Base-by-base conservation (phyloP, 176 grass and related monocot genomes). In the Secale cereale region DNA sequence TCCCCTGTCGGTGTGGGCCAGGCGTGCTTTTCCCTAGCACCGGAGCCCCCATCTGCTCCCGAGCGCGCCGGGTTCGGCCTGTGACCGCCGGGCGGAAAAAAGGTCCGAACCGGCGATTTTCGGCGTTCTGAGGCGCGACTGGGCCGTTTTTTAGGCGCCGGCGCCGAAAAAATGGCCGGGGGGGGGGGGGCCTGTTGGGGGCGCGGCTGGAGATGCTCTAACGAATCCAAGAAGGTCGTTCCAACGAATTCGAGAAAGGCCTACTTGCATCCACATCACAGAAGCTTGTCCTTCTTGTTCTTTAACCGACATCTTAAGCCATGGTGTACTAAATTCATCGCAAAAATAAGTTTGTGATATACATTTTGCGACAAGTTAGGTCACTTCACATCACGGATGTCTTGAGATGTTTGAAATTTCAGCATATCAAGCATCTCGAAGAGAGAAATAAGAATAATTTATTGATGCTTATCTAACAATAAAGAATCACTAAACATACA, bases 401-500 rank as follows among this genome's bases (percentile, higher is more conserved):
- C 50, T 25, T 27, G 20, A 52, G 35, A 81, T 54, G 40, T 39
- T 4, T 3, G 33, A 11, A 57, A 77, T 69, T 52, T 37, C 26
- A 56, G 50, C 69, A 70, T 20, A 82, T 32, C 30, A 63, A 74
- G 29, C 43, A 66, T 61, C 20, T 54, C 20, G 28, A 78, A 23
- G 59, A 46, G 31, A 56, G 64, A 37, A 62, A 36, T 13, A 60
- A 45, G 31, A 84, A 69, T 31, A 66, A 76, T 64, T 80, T 81
- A 76, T 87, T 80, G 14, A 77, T 63, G 30, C 76, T 81, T 85
- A 91, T 63, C 81, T 84, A 91, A 91, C 85, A 85, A 87, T 81
- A 87, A 91, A 91, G 85, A 91, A 91, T 91, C 23, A 57, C 81
- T 87, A 81, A 80, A 31, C 76, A 87, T 70, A 57, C 30, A 71